Percentiles rank a stretch among this genome's conserved stretches.
Evolutionary conservation across 1,284 basidiomycete species (phyloP).

Genomic region (Pisolithus thermaeus): DNA sequence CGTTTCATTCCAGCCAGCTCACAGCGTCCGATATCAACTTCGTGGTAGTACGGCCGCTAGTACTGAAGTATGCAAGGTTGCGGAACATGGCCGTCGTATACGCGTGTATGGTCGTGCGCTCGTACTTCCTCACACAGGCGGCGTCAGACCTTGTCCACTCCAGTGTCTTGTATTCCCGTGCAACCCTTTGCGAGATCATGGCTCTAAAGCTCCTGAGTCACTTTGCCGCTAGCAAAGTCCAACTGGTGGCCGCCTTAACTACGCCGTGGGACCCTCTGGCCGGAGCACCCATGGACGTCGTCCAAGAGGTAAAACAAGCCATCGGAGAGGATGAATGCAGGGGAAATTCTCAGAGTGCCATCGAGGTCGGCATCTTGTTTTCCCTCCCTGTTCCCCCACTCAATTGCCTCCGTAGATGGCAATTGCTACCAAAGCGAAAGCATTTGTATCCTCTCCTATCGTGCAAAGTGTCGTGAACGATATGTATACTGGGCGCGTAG

Average conservation of each 20-base stretch:
- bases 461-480: conserved; percentile 81
- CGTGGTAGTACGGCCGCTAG: conserved; percentile 73
- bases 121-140: conserved; percentile 42
- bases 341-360: conserved; percentile 60
- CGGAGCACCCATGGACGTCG: conserved; percentile 65
- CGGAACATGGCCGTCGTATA: conserved; percentile 71
- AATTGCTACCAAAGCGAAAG: conserved; percentile 75
- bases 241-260: conserved; percentile 70
- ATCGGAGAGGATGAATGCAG: conserved; percentile 52
- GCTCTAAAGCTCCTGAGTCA: conserved; percentile 79
- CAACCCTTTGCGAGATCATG: conserved; percentile 75
- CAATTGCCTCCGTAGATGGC: conserved; percentile 61
- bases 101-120: conserved; percentile 64
- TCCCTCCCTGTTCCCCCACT: background rate
- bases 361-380: conserved; percentile 54
- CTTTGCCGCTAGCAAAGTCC: conserved; percentile 68
- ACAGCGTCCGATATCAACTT: conserved; percentile 83
- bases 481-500: conserved; percentile 69
- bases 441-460: conserved; percentile 72
- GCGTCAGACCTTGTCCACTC: conserved; percentile 64
- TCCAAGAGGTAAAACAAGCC: conserved; percentile 54
- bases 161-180: conserved; percentile 63
- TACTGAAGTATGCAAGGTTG: conserved; percentile 71
- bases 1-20: conserved; percentile 48
- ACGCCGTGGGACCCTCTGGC: conserved; percentile 76